Conservation (phyloP, 1,284 basidiomycete genomes). For the Takashimella koratensis region DNA sequence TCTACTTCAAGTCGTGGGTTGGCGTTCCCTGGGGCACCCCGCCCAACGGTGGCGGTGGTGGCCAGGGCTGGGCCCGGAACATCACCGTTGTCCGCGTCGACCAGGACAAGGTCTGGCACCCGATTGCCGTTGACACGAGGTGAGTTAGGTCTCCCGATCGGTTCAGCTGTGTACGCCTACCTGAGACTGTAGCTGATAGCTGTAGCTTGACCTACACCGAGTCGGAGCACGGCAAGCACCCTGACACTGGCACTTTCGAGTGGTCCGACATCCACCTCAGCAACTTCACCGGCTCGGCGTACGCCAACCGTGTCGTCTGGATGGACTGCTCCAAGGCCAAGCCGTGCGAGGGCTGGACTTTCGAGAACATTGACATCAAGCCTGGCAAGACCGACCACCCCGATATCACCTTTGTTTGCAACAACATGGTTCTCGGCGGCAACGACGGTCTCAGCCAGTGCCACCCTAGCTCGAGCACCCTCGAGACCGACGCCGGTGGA, state of each 20-base stretch:
- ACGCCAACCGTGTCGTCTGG: slow-evolving; percentile 26
- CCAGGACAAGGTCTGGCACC: slow-evolving; percentile 25
- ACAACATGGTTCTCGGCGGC: slow-evolving; percentile 23
- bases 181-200: too few species aligned
- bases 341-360: slow-evolving; percentile 29
- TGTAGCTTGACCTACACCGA: slow-evolving; percentile 6
- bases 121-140: slow-evolving; percentile 27
- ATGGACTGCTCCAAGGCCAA: slow-evolving; percentile 28
- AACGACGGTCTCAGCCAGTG: slow-evolving; percentile 15
- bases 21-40: slow-evolving; percentile 57
- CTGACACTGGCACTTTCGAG: slow-evolving; percentile 24
- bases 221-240: slow-evolving; percentile 8
- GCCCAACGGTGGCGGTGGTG: slow-evolving; percentile 63
- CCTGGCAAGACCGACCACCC: slow-evolving; percentile 25
- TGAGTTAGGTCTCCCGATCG: slow-evolving; percentile 27
- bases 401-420: slow-evolving; percentile 30
- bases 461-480: slow-evolving; percentile 25
- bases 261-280: slow-evolving; percentile 31
- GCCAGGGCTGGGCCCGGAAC: slow-evolving; percentile 56
- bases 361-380: slow-evolving; percentile 21
- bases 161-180: too few species aligned
- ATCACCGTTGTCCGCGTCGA: slow-evolving; percentile 54
- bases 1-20: slow-evolving; percentile 65
- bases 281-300: slow-evolving; percentile 25
- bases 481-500: slow-evolving; percentile 26